These are phyloP conservation scores for Oryza coarctata DNA, from an alignment of 176 grass and related monocot genomes.

Conservation along the genomic window DNA sequence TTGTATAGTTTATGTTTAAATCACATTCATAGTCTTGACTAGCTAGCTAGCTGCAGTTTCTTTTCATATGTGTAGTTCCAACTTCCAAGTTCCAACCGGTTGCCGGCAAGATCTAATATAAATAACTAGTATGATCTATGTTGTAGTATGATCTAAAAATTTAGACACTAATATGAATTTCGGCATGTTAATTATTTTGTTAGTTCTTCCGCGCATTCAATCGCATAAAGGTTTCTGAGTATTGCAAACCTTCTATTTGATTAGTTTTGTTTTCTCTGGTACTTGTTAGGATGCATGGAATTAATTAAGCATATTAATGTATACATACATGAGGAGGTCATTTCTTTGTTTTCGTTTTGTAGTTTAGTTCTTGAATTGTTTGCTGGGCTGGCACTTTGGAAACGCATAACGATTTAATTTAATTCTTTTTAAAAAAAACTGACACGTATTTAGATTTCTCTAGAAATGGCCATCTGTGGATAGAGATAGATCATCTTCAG, in stretches of 20 bases:
- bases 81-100: too few relatives aligned
- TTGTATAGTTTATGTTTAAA: neutral
- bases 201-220: neutral
- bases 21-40: neutral
- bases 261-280: conserved; percentile 5
- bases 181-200: neutral
- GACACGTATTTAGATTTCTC: conserved; percentile 1
- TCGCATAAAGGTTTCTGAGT: neutral
- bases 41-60: neutral
- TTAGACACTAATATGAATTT: neutral
- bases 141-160: too few relatives aligned
- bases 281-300: neutral
- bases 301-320: neutral
- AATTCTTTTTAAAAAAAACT: conserved; percentile 13
- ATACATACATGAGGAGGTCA: neutral
- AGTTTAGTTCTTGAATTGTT: conserved; percentile 27
- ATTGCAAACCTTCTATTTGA: neutral
- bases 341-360: conserved; percentile 26
- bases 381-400: conserved; percentile 3
- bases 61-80: neutral
- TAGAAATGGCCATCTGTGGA: conserved; percentile 19
- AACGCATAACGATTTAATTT: conserved; percentile 31
- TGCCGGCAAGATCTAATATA: neutral
- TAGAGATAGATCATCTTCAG: conserved; percentile 30
- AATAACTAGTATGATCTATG: neutral